Evolutionary conservation across 108 stramenopile genomes (phyloP).

Genomic region (Nitzschia putrida): DNA sequence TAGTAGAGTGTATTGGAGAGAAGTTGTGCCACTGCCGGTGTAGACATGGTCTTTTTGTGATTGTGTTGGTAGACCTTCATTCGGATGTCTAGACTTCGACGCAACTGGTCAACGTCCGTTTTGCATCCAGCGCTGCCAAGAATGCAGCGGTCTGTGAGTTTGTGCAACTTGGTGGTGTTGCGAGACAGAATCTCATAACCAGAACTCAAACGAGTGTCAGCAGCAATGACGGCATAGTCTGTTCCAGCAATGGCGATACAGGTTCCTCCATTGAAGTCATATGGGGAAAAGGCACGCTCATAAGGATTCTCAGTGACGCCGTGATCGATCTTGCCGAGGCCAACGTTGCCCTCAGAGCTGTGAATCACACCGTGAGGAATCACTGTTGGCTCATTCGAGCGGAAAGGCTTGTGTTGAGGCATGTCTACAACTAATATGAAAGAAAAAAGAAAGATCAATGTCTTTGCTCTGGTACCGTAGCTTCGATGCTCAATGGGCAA

Average conservation of each 20-base stretch:
- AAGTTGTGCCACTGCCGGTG: constrained; percentile 94
- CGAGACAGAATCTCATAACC: constrained; percentile 95
- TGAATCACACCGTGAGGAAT: constrained; percentile 17
- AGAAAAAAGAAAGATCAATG: not conserved
- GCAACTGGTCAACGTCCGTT: constrained; percentile 94
- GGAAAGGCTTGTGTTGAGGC: constrained; percentile 30
- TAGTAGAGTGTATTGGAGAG: constrained; percentile 93
- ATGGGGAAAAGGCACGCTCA: constrained; percentile 86
- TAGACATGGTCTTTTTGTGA: constrained; percentile 91
- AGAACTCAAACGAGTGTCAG: constrained; percentile 89
- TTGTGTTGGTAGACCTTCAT: constrained; percentile 93
- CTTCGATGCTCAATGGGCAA: too few species aligned
- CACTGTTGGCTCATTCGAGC: constrained; percentile 20
- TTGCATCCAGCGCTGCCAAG: constrained; percentile 95
- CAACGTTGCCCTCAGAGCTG: constrained; percentile 33
- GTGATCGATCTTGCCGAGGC: constrained; percentile 56
- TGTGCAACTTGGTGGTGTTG: constrained; percentile 81
- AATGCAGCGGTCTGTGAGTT: constrained; percentile 82
- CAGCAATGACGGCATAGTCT: constrained; percentile 95
- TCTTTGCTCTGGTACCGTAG: not conserved
- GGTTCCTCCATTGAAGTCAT: constrained; percentile 93
- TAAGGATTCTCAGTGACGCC: constrained; percentile 79
- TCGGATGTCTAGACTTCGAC: constrained; percentile 86
- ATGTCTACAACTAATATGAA: not conserved
- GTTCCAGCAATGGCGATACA: constrained; percentile 86